phyloP scores from a whole-genome alignment of 1,139 yeast genomes.

The Lipomyces yarrowii region DNA sequence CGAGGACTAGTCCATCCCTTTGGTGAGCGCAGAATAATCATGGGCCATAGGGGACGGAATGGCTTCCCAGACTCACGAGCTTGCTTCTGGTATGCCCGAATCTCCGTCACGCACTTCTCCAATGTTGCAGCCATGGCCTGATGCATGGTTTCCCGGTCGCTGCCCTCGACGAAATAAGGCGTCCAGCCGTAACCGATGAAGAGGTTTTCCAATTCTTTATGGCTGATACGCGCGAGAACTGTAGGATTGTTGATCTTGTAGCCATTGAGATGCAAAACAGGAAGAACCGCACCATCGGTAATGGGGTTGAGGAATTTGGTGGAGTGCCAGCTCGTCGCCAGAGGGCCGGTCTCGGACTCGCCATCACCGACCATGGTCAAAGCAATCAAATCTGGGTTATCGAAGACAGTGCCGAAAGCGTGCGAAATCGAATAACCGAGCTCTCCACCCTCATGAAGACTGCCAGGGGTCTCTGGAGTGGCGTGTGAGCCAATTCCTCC shows the following conservation, averaged over 20 bases:
- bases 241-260: slow-evolving; percentile 10
- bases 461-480: slow-evolving; percentile 12
- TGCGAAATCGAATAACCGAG: slow-evolving; percentile 12
- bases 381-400: slow-evolving; percentile 6
- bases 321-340: slow-evolving; percentile 9
- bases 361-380: slow-evolving; percentile 13
- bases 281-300: slow-evolving; percentile 10
- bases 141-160: slow-evolving; percentile 10
- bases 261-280: slow-evolving; percentile 11
- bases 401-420: slow-evolving; percentile 10
- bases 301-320: slow-evolving; percentile 10
- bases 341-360: slow-evolving; percentile 13
- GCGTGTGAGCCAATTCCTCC: slow-evolving; percentile 11
- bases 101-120: slow-evolving; percentile 9
- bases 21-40: slow-evolving; percentile 10
- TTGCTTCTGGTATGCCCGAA: slow-evolving; percentile 7
- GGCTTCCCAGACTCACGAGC: slow-evolving; percentile 7
- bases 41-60: slow-evolving; percentile 9
- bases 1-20: slow-evolving; percentile 12
- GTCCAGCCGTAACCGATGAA: slow-evolving; percentile 9
- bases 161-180: slow-evolving; percentile 11
- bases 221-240: slow-evolving; percentile 6
- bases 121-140: slow-evolving; percentile 10
- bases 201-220: slow-evolving; percentile 6
- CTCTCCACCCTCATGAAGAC: slow-evolving; percentile 11